These are phyloP conservation scores for Tricholoma sp. DNA, from an alignment of 768 basidiomycete species.

Conservation along the genomic window DNA sequence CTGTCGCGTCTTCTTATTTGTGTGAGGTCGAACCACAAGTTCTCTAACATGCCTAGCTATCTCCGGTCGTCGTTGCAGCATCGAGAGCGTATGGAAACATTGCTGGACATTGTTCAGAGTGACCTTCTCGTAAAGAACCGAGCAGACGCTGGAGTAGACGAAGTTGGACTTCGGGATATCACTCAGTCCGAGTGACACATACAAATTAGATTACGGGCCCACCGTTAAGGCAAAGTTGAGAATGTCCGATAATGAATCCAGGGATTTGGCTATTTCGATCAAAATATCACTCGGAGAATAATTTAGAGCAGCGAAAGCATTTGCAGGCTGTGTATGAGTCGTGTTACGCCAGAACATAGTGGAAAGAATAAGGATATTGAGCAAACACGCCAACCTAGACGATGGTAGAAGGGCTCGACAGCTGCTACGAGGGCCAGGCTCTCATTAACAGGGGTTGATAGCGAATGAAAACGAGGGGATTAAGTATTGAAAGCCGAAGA, in stretches of 20 bases:
- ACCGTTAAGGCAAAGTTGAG: conserved; percentile 58
- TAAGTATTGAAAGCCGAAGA: neutral
- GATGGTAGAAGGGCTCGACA: neutral
- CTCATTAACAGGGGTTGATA: conserved; percentile 5
- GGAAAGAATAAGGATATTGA: neutral
- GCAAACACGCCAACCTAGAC: neutral
- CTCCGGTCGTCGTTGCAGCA: conserved; percentile 50
- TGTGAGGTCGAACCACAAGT: conserved; percentile 44
- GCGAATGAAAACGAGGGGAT: neutral
- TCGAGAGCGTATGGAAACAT: conserved; percentile 57
- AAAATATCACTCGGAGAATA: conserved; percentile 54
- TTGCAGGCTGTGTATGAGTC: neutral
- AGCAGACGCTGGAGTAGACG: conserved; percentile 46
- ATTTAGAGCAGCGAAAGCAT: conserved; percentile 7
- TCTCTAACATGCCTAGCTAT: conserved; percentile 67
- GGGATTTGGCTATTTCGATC: conserved; percentile 55
- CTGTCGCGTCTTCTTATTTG: conserved; percentile 17
- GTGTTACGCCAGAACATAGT: conserved; percentile 13
- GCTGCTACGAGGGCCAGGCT: neutral
- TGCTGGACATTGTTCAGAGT: conserved; percentile 50
- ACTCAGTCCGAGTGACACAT: neutral
- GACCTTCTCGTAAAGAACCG: conserved; percentile 58
- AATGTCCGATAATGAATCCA: conserved; percentile 49
- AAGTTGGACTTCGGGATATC: conserved; percentile 42
- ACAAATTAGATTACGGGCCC: conserved; percentile 21